These are phyloP conservation scores for Umbilicus rupestris DNA, from an alignment of 164 flowering plant species.

Conservation along the genomic window DNA sequence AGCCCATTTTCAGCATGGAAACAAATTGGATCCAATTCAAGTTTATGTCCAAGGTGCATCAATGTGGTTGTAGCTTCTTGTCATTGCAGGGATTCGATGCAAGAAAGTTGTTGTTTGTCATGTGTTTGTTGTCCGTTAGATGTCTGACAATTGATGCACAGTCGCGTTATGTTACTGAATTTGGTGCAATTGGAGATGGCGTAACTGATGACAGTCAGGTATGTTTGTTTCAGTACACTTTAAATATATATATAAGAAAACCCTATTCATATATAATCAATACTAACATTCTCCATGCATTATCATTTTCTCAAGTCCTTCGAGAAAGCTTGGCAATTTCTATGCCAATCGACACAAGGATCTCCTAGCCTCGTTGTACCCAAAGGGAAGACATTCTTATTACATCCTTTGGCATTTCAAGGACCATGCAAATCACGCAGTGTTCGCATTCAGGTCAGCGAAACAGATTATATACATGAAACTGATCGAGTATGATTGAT, in stretches of 20 bases:
- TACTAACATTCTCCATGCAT: no score
- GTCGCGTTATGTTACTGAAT: background rate
- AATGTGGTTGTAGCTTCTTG: background rate
- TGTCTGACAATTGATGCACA: slow-evolving; percentile 1
- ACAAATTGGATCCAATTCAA: background rate
- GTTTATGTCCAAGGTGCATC: background rate
- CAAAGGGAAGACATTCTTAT: background rate
- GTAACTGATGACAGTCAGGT: background rate
- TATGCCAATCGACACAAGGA: background rate
- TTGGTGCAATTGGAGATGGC: slow-evolving; percentile 7
- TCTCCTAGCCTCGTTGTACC: slow-evolving; percentile 1
- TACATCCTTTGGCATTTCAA: background rate
- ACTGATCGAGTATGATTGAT: no score
- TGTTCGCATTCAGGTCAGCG: slow-evolving; percentile 9
- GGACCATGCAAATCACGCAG: slow-evolving; percentile 5
- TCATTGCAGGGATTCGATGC: background rate
- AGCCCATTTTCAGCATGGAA: background rate
- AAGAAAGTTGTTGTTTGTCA: background rate
- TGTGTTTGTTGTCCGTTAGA: background rate
- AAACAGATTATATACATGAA: background rate
- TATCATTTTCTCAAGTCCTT: background rate
- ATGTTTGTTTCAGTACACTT: no score
- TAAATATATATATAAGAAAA: no score
- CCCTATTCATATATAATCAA: no score
- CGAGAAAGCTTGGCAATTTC: background rate